Evolutionary conservation across 2,329 filamentous ascomycete genomes (phyloP).

Genomic region (Botryotinia convoluta): DNA sequence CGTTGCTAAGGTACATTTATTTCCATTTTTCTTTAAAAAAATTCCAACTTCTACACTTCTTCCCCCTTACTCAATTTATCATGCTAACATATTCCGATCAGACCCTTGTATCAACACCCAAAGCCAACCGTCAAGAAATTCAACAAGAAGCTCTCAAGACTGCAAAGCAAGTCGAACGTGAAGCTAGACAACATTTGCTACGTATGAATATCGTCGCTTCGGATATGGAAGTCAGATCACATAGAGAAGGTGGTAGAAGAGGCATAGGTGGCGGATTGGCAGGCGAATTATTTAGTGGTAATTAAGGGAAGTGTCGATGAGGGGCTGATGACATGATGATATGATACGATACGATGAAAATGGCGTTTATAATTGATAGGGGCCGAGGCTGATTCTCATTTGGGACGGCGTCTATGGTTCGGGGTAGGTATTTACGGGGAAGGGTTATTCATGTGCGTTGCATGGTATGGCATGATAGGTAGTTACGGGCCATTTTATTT

Average conservation of each 20-base stretch:
- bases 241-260: conserved; percentile 18
- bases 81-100: conserved; percentile 38
- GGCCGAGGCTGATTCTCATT: neutral
- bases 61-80: neutral
- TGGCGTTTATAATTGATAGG: conserved; percentile 7
- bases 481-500: neutral
- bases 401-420: conserved; percentile 11
- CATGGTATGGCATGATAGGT: neutral
- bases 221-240: conserved; percentile 62
- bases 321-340: neutral
- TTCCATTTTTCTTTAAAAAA: neutral
- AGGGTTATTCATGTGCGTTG: neutral
- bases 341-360: neutral
- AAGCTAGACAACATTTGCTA: conserved; percentile 72
- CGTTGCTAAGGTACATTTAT: conserved; percentile 62
- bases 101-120: conserved; percentile 70
- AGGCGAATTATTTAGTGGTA: conserved; percentile 11
- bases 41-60: neutral
- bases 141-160: conserved; percentile 68
- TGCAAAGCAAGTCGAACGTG: conserved; percentile 68
- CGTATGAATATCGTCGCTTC: conserved; percentile 74
- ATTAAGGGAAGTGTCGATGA: neutral
- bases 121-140: conserved; percentile 64
- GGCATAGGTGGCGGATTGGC: neutral
- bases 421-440: neutral